phyloP scores from a whole-genome alignment of 768 basidiomycete species.

The Hypholoma sublateritium region DNA sequence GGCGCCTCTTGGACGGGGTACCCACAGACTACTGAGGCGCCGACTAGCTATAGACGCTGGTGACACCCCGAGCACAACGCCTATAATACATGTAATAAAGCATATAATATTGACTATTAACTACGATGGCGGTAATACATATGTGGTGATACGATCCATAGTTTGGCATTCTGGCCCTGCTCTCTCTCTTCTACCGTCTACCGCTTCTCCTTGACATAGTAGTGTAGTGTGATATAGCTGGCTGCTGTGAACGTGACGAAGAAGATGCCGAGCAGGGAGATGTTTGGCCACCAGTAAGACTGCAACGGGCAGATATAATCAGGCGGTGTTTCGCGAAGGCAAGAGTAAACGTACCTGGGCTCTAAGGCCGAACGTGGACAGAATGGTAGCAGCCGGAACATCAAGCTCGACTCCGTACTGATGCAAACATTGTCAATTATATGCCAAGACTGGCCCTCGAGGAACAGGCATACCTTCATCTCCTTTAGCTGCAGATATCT shows the following conservation, averaged over 20 bases:
- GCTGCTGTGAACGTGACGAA: slow-evolving; percentile 76
- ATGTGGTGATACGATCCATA: neutral
- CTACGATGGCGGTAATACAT: neutral
- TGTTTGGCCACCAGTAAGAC: slow-evolving; percentile 99
- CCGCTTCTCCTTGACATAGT: slow-evolving; percentile 83
- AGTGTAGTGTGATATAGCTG: slow-evolving; percentile 81
- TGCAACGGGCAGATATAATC: slow-evolving; percentile 11
- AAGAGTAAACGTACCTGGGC: slow-evolving; percentile 71
- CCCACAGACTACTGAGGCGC: too few relatives aligned
- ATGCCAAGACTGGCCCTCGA: neutral
- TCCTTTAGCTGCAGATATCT: slow-evolving; percentile 92
- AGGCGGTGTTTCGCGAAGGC: too few relatives aligned
- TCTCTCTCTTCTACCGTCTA: slow-evolving; percentile 22
- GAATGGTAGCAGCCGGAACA: slow-evolving; percentile 92
- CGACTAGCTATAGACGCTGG: too few relatives aligned
- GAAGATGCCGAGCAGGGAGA: slow-evolving; percentile 80
- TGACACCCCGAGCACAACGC: too few relatives aligned
- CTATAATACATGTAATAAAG: neutral
- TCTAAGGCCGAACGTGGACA: slow-evolving; percentile 90
- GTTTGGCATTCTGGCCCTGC: neutral
- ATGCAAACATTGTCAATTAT: slow-evolving; percentile 3
- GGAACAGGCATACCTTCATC: slow-evolving; percentile 60
- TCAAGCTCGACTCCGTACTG: slow-evolving; percentile 97
- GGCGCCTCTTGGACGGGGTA: neutral
- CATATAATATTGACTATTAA: neutral